Evolutionary conservation across 345 rosid species (phyloP).

Genomic region (Clarkia xantiana): DNA sequence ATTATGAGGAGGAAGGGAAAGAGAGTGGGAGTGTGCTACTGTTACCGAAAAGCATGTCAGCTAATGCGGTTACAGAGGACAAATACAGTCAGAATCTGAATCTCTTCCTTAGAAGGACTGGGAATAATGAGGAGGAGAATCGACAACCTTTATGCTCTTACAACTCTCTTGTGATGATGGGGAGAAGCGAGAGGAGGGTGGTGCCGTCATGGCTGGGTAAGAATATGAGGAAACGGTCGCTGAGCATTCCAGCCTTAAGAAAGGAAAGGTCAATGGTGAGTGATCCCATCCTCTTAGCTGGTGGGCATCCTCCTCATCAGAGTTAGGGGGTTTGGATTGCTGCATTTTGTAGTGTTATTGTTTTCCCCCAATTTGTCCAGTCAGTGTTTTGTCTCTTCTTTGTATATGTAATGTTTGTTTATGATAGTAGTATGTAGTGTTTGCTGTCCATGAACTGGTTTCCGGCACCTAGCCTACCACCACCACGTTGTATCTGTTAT

Average conservation of each 20-base stretch:
- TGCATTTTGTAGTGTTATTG: too few species aligned
- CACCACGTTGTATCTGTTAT: too few species aligned
- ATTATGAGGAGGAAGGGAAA: constrained; percentile 22
- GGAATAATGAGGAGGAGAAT: constrained; percentile 16
- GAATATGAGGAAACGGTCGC: constrained; percentile 54
- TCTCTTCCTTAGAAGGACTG: constrained; percentile 29
- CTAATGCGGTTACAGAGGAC: constrained; percentile 4
- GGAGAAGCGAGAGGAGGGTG: constrained; percentile 1
- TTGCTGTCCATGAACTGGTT: too few species aligned
- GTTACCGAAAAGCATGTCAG: constrained; percentile 2
- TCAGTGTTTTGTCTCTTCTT: too few species aligned
- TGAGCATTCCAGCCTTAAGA: constrained; percentile 63
- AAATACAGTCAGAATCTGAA: constrained; percentile 52
- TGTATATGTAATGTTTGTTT: too few species aligned
- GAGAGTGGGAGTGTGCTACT: constrained; percentile 13
- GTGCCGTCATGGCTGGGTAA: constrained; percentile 16
- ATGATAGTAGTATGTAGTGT: too few species aligned
- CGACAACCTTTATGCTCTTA: constrained; percentile 38
- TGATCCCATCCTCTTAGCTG: constrained; percentile 38
- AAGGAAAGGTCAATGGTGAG: constrained; percentile 28
- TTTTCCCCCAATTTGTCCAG: too few species aligned
- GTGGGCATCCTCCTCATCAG: constrained; percentile 24
- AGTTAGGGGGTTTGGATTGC: too few species aligned
- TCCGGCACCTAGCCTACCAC: too few species aligned
- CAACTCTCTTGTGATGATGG: constrained; percentile 24